phyloP scores from a whole-genome alignment of 768 basidiomycete species.

The Lactifluus subvellereus region DNA sequence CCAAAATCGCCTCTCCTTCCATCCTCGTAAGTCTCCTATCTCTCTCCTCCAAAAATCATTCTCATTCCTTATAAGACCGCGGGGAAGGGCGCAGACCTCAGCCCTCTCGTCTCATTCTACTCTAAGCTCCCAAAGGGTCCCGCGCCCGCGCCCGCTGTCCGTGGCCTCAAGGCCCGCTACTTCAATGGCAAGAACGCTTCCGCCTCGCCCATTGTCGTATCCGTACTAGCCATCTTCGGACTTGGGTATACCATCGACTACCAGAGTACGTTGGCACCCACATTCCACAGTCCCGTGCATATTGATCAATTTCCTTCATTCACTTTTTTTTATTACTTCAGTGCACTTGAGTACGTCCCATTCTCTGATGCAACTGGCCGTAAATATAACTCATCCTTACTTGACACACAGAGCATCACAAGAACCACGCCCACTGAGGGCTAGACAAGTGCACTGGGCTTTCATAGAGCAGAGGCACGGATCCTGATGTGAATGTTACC shows the following conservation, averaged over 20 bases:
- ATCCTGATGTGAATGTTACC: background rate
- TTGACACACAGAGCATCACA: slow-evolving; percentile 68
- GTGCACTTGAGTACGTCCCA: slow-evolving; percentile 76
- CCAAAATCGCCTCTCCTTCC: slow-evolving; percentile 89
- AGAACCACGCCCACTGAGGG: slow-evolving; percentile 76
- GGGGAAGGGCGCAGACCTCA: slow-evolving; percentile 73
- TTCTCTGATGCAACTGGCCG: slow-evolving; percentile 27
- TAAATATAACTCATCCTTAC: slow-evolving; percentile 12
- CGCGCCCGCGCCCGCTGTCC: slow-evolving; percentile 48
- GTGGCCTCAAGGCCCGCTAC: slow-evolving; percentile 72
- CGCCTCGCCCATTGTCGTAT: slow-evolving; percentile 56
- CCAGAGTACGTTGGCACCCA: slow-evolving; percentile 57
- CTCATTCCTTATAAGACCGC: slow-evolving; percentile 49
- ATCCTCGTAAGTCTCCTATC: slow-evolving; percentile 61
- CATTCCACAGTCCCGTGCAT: background rate
- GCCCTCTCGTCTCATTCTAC: slow-evolving; percentile 90
- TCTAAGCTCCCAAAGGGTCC: slow-evolving; percentile 92
- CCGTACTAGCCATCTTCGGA: slow-evolving; percentile 61
- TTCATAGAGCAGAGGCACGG: slow-evolving; percentile 8
- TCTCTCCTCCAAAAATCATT: background rate
- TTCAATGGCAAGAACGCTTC: slow-evolving; percentile 86
- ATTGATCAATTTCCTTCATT: background rate
- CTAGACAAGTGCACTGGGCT: background rate
- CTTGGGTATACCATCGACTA: slow-evolving; percentile 87
- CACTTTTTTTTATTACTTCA: slow-evolving; percentile 29